Evolutionary conservation across 306 rosid species (phyloP), one percentile per base, ranked within the genome.

Genomic region (Trichosanthes truncata): DNA sequence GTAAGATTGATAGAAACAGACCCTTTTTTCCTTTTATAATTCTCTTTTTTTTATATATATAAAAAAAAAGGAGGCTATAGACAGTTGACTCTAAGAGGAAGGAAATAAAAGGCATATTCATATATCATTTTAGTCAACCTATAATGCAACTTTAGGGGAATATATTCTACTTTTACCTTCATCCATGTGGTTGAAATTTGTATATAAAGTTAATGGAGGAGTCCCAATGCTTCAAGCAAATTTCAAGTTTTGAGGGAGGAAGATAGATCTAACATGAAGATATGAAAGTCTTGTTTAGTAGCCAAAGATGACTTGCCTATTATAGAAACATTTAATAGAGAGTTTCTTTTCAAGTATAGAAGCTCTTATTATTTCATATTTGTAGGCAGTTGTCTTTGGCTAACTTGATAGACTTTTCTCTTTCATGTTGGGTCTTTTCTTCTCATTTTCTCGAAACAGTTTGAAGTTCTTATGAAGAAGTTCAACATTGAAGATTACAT

Each of bases 251-350:
- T 0, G 1, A 38, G 11, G 3, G 1, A n/a, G 52, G 75, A n/a
- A 21, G 55, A 69, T 69, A 13, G 76, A 21, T 69, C 55, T 5
- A 43, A 43, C 55, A 69, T 69, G 76, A 43, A 69, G 76, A 69
- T 69, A 13, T 41, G 35, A 67, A 66, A 69, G 76, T 69, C 69
- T 69, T 43, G 33, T 78, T 72, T 71, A 36, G 79, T 46, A 78
- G 85, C 82, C 82, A 78, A 82, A 83, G 80, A 84, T 84, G 84
- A 84, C 84, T 84, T 84, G 87, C 82, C 84, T 84, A 67, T 69
- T 67, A 38, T 36, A 4, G 33, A 23, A 25, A 9, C 35, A 0
- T 63, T 15, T 31, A 31, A 31, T 31, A 11, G 18, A 23, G 51
- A 66, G 74, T 36, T 63, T 63, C 26, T 7, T 9, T 10, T 21